Percentiles rank a stretch among this genome's conserved stretches.
phyloP scores from a whole-genome alignment of 345 rosid species.

The Toxicodendron radicans region DNA sequence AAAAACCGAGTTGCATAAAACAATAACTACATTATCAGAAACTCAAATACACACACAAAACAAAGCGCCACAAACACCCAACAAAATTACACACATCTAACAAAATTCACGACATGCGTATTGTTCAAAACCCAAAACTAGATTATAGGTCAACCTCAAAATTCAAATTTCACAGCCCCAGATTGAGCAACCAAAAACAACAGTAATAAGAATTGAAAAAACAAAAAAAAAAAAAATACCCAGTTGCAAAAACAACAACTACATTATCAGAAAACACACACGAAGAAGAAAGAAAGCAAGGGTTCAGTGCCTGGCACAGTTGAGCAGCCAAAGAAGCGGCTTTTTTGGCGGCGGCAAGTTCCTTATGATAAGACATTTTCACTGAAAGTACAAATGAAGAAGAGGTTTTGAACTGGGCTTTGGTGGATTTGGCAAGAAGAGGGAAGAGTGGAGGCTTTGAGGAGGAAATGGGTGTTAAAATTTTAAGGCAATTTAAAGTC shows the following conservation, averaged over 20 bases:
- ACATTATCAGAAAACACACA: neutral
- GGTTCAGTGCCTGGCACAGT: constrained; percentile 68
- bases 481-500: too few species aligned
- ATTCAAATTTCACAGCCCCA: neutral
- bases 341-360: constrained; percentile 87
- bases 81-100: neutral
- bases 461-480: too few species aligned
- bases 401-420: too few species aligned
- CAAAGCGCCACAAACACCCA: neutral
- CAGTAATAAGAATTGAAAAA: neutral
- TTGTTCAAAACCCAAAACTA: neutral
- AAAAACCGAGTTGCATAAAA: too few species aligned
- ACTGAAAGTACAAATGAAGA: constrained; percentile 19
- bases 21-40: too few species aligned
- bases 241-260: too few species aligned
- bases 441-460: too few species aligned
- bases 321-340: constrained; percentile 88
- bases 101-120: constrained; percentile 20
- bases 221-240: too few species aligned
- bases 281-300: neutral
- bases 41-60: neutral
- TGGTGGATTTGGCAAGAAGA: too few species aligned
- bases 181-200: neutral
- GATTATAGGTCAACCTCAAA: constrained; percentile 4
- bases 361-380: constrained; percentile 68